These are phyloP conservation scores for Marchantia polymorpha DNA, from an alignment of 225 moss, liverwort and hornwort genomes.

Conservation along the genomic window DNA sequence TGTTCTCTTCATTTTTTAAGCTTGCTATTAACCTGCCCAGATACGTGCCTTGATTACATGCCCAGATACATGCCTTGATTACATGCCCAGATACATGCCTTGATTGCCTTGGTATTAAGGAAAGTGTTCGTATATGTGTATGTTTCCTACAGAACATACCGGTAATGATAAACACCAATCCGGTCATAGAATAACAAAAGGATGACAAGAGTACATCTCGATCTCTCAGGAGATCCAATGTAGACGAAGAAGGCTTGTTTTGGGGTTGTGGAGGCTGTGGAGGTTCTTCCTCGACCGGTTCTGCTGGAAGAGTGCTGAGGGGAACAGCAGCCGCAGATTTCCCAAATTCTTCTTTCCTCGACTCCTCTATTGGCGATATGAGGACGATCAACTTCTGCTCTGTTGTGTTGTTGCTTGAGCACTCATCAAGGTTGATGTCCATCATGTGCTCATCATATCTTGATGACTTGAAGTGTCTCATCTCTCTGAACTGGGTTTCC, in stretches of 20 bases:
- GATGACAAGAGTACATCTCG: conserved; percentile 65
- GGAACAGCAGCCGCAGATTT: background rate
- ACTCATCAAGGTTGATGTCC: conserved; percentile 24
- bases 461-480: background rate
- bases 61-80: background rate
- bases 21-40: background rate
- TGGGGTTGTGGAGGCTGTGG: conserved; percentile 15
- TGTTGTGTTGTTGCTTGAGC: conserved; percentile 23
- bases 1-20: background rate
- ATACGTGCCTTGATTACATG: background rate
- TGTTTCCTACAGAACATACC: conserved; percentile 35
- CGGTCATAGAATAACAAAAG: conserved; percentile 78
- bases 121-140: background rate
- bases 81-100: background rate
- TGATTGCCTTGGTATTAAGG: background rate
- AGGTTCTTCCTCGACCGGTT: conserved; percentile 26
- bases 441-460: background rate
- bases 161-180: conserved; percentile 80
- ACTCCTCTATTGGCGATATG: conserved; percentile 24
- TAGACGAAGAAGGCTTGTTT: conserved; percentile 12
- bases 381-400: conserved; percentile 52
- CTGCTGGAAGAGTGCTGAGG: conserved; percentile 3
- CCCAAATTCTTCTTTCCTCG: background rate
- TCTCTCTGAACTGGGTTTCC: conserved; percentile 13
- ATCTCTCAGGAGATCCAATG: conserved; percentile 34